These are phyloP conservation scores for Scheffersomyces amazonensis DNA, from an alignment of 805 yeast genomes.

Conservation along the genomic window DNA sequence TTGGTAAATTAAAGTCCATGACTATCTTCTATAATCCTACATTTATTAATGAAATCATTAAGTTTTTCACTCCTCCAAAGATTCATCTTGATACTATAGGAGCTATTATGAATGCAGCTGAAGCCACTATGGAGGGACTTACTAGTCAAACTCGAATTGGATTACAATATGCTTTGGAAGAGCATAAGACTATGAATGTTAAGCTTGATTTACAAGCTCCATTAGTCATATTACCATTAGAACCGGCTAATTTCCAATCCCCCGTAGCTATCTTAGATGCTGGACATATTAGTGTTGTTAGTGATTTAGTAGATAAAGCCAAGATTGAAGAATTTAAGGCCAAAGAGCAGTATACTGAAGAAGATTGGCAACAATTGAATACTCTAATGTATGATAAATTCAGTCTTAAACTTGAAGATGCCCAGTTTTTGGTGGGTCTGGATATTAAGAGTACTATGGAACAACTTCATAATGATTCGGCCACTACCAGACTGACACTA, in stretches of 20 bases:
- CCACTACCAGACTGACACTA: constrained; percentile 45
- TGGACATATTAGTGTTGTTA: constrained; percentile 83
- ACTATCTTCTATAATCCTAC: constrained; percentile 86
- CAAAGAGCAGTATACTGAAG: constrained; percentile 53
- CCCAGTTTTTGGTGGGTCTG: constrained; percentile 86
- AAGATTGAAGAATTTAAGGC: constrained; percentile 67
- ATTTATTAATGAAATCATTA: constrained; percentile 70
- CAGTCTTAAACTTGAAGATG: constrained; percentile 71
- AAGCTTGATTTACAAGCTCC: constrained; percentile 94
- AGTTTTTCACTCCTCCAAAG: constrained; percentile 84
- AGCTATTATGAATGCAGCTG: constrained; percentile 91
- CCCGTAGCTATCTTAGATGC: constrained; percentile 94
- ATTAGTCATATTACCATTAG: constrained; percentile 78
- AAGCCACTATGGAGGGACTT: constrained; percentile 87
- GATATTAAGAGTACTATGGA: constrained; percentile 73
- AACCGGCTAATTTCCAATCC: constrained; percentile 73
- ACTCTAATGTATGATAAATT: constrained; percentile 89
- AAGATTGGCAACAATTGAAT: constrained; percentile 75
- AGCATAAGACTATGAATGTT: constrained; percentile 85
- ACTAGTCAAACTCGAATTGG: constrained; percentile 90
- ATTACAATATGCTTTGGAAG: constrained; percentile 87
- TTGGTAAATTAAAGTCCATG: constrained; percentile 78
- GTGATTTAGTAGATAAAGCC: constrained; percentile 74
- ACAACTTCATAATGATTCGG: constrained; percentile 51
- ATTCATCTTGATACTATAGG: constrained; percentile 85